Conservation (phyloP, 139 green algal genomes). For the Mychonastes homosphaera region DNA sequence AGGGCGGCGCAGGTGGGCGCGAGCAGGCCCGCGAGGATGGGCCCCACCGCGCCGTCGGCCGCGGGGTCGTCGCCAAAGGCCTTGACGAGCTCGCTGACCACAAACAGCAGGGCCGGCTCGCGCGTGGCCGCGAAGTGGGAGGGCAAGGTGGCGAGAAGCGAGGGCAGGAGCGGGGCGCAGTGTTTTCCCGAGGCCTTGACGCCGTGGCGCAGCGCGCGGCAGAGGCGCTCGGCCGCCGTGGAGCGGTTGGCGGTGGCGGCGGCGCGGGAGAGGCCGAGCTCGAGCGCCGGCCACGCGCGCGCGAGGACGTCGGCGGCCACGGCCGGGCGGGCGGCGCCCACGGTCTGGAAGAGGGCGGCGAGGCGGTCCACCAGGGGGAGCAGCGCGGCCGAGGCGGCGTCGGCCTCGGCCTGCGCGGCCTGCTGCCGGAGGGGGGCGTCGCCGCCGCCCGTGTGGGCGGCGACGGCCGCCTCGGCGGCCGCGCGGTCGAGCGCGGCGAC, state of each 20-base stretch:
- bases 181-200: slow-evolving; percentile 43
- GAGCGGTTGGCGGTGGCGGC: slow-evolving; percentile 1
- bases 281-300: slow-evolving; percentile 41
- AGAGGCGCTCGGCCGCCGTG: slow-evolving; percentile 1
- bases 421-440: too few relatives aligned
- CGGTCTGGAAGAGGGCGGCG: slow-evolving; percentile 42
- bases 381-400: slow-evolving; percentile 1
- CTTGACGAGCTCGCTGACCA: slow-evolving; percentile 72
- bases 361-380: slow-evolving; percentile 52
- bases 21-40: slow-evolving; percentile 45
- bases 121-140: slow-evolving; percentile 40
- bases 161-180: slow-evolving; percentile 30
- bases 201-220: slow-evolving; percentile 40
- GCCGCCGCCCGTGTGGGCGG: too few relatives aligned
- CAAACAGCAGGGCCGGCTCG: slow-evolving; percentile 67
- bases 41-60: slow-evolving; percentile 25
- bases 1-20: slow-evolving; percentile 29
- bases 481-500: slow-evolving; percentile 11
- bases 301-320: slow-evolving; percentile 1
- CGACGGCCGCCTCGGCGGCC: slow-evolving; percentile 3
- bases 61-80: slow-evolving; percentile 44
- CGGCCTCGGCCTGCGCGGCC: neutral
- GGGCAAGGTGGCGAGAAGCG: slow-evolving; percentile 46
- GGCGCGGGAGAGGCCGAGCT: slow-evolving; percentile 12
- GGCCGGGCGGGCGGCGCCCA: slow-evolving; percentile 4